Percentiles rank a stretch among this genome's conserved stretches.
These are phyloP conservation scores for Eudorina sp. DNA, from an alignment of 139 green algal genomes.

Conservation along the genomic window DNA sequence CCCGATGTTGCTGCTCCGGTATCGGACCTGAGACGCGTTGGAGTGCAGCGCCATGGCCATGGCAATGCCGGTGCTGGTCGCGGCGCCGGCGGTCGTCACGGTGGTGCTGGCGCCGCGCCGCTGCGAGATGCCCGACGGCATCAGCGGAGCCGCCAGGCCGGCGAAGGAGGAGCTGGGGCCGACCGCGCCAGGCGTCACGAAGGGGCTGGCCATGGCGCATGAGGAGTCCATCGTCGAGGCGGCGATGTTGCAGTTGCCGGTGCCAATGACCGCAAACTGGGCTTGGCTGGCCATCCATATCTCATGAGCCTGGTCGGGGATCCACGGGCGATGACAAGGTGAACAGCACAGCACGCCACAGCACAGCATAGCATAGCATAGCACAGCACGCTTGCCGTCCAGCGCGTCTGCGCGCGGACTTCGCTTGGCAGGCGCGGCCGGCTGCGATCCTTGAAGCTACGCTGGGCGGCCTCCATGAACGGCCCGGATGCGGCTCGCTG, in stretches of 20 bases:
- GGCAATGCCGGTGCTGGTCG: background rate
- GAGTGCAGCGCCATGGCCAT: background rate
- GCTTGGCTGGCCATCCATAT: background rate
- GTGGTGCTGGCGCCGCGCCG: background rate
- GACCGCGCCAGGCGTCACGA: background rate
- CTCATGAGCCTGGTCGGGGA: conserved; percentile 6
- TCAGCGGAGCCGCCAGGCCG: background rate
- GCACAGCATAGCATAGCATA: too few relatives aligned
- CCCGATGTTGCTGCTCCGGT: background rate
- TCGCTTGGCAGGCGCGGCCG: too few relatives aligned
- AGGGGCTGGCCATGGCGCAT: background rate
- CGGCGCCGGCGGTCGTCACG: background rate
- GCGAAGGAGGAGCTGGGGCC: conserved; percentile 5
- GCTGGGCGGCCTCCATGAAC: too few relatives aligned
- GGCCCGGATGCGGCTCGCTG: too few relatives aligned
- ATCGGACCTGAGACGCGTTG: background rate
- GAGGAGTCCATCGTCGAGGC: background rate
- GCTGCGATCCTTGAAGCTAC: too few relatives aligned
- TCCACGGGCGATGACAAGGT: too few relatives aligned
- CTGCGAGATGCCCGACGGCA: background rate
- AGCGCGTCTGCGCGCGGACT: too few relatives aligned
- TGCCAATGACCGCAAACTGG: too few relatives aligned
- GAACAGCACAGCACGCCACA: too few relatives aligned
- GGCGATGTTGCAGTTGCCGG: background rate
- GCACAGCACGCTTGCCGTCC: too few relatives aligned